Evolutionary conservation across 345 rosid genomes (phyloP).

Genomic region (Eucalyptus shirleyi): DNA sequence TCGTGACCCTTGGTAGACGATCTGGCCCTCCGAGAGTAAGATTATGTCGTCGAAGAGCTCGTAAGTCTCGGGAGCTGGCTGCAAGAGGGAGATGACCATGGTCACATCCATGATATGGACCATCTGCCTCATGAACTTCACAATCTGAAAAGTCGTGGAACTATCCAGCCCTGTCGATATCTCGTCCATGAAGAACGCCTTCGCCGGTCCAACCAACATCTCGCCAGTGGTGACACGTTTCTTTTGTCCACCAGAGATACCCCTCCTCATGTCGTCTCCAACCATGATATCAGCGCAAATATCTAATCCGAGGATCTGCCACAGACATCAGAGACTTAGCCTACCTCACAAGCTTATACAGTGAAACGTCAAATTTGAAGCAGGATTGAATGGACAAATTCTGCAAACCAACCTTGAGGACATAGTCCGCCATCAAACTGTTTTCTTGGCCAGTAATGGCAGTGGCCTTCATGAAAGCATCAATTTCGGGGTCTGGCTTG

Average conservation of each 20-base stretch:
- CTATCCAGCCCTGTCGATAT: conserved; percentile 46
- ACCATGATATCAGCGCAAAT: conserved; percentile 28
- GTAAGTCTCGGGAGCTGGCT: conserved; percentile 39
- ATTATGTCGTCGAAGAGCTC: conserved; percentile 36
- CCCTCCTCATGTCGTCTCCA: conserved; percentile 38
- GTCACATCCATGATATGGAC: conserved; percentile 31
- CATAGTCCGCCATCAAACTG: conserved; percentile 14
- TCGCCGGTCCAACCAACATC: conserved; percentile 28
- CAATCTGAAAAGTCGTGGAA: conserved; percentile 32
- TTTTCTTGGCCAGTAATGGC: conserved; percentile 18
- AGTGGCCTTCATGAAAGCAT: conserved; percentile 22
- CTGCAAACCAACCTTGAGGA: conserved; percentile 17
- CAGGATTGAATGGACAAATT: neutral
- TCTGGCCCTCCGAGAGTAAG: conserved; percentile 26
- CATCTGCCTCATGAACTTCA: conserved; percentile 30
- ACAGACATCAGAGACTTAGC: neutral
- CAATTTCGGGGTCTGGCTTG: conserved; percentile 22
- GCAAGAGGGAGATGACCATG: conserved; percentile 35
- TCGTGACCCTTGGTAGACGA: conserved; percentile 36
- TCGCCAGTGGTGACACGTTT: conserved; percentile 41
- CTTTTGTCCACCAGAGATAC: conserved; percentile 36
- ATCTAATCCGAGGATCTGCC: conserved; percentile 24
- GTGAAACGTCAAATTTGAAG: neutral
- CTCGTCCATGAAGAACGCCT: conserved; percentile 41
- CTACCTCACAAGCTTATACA: neutral